phyloP scores from a whole-genome alignment of 2,329 filamentous ascomycete genomes.

The Coniochaeta pulveracea region DNA sequence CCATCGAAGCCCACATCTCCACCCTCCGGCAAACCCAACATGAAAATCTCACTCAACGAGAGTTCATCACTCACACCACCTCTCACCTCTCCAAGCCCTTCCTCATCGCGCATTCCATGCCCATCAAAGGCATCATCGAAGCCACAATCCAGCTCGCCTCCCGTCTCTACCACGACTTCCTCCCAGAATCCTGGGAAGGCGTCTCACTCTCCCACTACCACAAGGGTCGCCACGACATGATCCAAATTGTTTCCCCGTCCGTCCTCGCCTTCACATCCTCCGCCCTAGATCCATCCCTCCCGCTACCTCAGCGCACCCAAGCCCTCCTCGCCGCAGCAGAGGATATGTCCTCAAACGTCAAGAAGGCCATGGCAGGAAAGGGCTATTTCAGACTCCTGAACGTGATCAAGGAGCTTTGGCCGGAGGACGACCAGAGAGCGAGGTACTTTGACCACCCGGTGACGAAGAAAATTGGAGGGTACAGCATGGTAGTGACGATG shows the following conservation, averaged over 20 bases:
- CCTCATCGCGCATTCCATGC: conserved; percentile 5
- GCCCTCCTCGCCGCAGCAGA: background rate
- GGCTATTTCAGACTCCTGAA: conserved; percentile 1
- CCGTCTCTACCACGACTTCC: conserved; percentile 7
- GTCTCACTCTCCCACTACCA: conserved; percentile 10
- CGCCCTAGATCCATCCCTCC: background rate
- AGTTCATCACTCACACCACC: conserved; percentile 5
- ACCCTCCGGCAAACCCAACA: conserved; percentile 3
- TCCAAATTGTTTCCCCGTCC: conserved; percentile 6
- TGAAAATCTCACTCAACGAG: background rate
- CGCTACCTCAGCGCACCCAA: background rate
- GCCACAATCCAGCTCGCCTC: conserved; percentile 8
- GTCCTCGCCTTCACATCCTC: conserved; percentile 5
- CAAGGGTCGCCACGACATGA: conserved; percentile 10
- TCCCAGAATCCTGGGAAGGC: conserved; percentile 7
- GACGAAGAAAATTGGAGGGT: background rate
- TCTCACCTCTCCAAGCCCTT: conserved; percentile 6
- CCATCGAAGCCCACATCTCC: conserved; percentile 9
- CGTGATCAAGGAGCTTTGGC: conserved; percentile 2
- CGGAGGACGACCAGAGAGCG: background rate
- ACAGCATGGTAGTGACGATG: too few species aligned
- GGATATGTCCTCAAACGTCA: background rate
- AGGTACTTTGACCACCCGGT: background rate
- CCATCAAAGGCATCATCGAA: conserved; percentile 9
- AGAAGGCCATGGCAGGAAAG: conserved; percentile 1